phyloP scores from a whole-genome alignment of 2,329 filamentous ascomycete genomes.

The Pseudocercospora pini-densiflorae region DNA sequence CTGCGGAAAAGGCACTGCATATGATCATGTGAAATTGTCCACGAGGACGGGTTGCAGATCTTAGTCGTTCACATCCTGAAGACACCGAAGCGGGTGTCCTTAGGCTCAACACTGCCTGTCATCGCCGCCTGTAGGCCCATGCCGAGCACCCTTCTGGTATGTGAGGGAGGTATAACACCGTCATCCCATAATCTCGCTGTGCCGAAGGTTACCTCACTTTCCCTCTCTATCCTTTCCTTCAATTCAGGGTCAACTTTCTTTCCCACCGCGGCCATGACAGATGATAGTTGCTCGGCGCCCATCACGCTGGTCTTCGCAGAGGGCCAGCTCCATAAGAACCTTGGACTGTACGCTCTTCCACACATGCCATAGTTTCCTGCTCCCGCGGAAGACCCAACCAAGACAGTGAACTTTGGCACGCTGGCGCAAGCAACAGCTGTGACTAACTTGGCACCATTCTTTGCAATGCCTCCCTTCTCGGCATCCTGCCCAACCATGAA shows the following conservation, averaged over 20 bases:
- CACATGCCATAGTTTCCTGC: slow-evolving; percentile 99
- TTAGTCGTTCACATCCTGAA: slow-evolving; percentile 43
- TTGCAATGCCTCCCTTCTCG: slow-evolving; percentile 93
- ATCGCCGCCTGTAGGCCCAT: slow-evolving; percentile 53
- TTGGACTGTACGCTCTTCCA: slow-evolving; percentile 87
- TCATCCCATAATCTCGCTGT: slow-evolving; percentile 85
- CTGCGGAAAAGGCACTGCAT: neutral
- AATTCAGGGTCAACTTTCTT: slow-evolving; percentile 79
- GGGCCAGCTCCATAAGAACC: slow-evolving; percentile 96
- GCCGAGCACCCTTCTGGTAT: slow-evolving; percentile 55
- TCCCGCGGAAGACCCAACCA: slow-evolving; percentile 90
- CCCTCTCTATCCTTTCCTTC: slow-evolving; percentile 81
- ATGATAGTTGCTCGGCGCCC: slow-evolving; percentile 88
- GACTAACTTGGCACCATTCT: slow-evolving; percentile 96
- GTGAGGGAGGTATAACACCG: slow-evolving; percentile 55
- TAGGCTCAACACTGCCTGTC: slow-evolving; percentile 40
- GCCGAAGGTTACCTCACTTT: slow-evolving; percentile 88
- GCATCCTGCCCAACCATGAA: slow-evolving; percentile 98
- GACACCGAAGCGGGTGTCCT: slow-evolving; percentile 44
- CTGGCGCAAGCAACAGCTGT: slow-evolving; percentile 92
- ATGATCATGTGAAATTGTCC: slow-evolving; percentile 8
- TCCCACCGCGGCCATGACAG: slow-evolving; percentile 94
- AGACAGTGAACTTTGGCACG: slow-evolving; percentile 95
- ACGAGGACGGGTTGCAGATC: neutral
- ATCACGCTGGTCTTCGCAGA: slow-evolving; percentile 97